Evolutionary conservation across 495 filamentous ascomycete genomes (phyloP).

Genomic region (Xylaria nigripes): DNA sequence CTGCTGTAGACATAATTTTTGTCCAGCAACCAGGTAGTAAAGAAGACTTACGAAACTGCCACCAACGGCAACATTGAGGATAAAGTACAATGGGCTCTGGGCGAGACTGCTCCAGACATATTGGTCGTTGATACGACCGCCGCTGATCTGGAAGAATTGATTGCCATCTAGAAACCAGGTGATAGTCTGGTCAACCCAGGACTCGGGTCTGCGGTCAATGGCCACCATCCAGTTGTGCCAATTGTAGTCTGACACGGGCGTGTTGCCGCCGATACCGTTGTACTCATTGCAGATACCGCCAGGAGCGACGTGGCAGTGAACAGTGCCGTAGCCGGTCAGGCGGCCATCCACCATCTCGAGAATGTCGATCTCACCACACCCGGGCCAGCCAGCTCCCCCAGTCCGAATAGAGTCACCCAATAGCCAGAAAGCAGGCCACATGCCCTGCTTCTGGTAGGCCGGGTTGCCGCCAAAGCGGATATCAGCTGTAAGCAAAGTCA

Average conservation of each 20-base stretch:
- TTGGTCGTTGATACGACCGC: slow-evolving; percentile 27
- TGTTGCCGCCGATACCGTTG: slow-evolving; percentile 28
- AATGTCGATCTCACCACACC: slow-evolving; percentile 44
- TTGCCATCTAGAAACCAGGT: slow-evolving; percentile 41
- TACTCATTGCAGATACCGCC: slow-evolving; percentile 42
- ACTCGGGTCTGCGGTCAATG: slow-evolving; percentile 32
- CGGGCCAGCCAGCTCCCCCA: slow-evolving; percentile 37
- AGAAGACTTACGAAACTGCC: slow-evolving; percentile 37
- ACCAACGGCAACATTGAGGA: slow-evolving; percentile 46
- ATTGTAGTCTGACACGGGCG: slow-evolving; percentile 31
- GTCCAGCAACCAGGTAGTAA: not conserved
- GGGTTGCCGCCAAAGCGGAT: slow-evolving; percentile 37
- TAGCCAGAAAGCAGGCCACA: slow-evolving; percentile 50
- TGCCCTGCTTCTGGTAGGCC: slow-evolving; percentile 34
- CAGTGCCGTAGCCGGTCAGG: slow-evolving; percentile 37
- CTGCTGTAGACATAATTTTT: not conserved
- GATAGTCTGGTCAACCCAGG: slow-evolving; percentile 37
- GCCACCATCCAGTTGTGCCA: slow-evolving; percentile 42
- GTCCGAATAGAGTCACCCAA: slow-evolving; percentile 37
- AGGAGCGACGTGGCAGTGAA: slow-evolving; percentile 38
- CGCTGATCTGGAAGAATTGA: slow-evolving; percentile 34
- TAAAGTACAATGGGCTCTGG: slow-evolving; percentile 33
- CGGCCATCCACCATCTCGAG: slow-evolving; percentile 42
- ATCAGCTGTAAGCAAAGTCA: slow-evolving; percentile 34
- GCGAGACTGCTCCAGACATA: slow-evolving; percentile 34